These are phyloP conservation scores for Neoascochyta sp. DNA, from an alignment of 2,329 filamentous ascomycete genomes.

Conservation along the genomic window DNA sequence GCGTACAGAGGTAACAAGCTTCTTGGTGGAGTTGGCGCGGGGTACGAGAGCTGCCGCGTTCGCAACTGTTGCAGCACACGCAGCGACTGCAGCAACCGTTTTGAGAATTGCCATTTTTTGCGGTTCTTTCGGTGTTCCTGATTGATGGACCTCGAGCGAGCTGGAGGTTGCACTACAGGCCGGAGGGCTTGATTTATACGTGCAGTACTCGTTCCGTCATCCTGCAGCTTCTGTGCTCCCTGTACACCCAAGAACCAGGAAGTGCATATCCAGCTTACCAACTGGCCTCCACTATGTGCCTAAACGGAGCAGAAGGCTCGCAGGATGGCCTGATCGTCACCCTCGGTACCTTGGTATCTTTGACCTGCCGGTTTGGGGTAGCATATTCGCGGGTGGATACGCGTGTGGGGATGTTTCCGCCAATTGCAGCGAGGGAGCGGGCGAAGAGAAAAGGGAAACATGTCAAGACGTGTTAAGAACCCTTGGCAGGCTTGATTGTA, in stretches of 20 bases:
- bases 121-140: neutral
- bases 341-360: slow-evolving; percentile 5
- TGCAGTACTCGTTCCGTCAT: slow-evolving; percentile 2
- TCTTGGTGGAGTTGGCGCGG: slow-evolving; percentile 16
- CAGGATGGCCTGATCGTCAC: slow-evolving; percentile 4
- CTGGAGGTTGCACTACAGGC: slow-evolving; percentile 1
- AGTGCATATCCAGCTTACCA: slow-evolving; percentile 4
- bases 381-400: slow-evolving; percentile 7
- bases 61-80: slow-evolving; percentile 14
- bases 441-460: slow-evolving; percentile 13
- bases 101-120: slow-evolving; percentile 17
- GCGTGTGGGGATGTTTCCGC: slow-evolving; percentile 5
- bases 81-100: slow-evolving; percentile 21
- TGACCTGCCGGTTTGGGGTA: slow-evolving; percentile 19
- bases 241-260: slow-evolving; percentile 10
- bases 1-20: slow-evolving; percentile 26
- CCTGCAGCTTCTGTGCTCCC: slow-evolving; percentile 1
- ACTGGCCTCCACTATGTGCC: too few species aligned
- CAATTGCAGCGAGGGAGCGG: slow-evolving; percentile 11
- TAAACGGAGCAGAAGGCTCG: slow-evolving; percentile 5
- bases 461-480: slow-evolving; percentile 27
- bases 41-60: slow-evolving; percentile 21
- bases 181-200: too few species aligned
- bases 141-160: slow-evolving; percentile 1
- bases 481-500: slow-evolving; percentile 20